These are phyloP conservation scores for Zarea fungicola DNA, from an alignment of 2,329 filamentous ascomycete genomes.

Conservation along the genomic window DNA sequence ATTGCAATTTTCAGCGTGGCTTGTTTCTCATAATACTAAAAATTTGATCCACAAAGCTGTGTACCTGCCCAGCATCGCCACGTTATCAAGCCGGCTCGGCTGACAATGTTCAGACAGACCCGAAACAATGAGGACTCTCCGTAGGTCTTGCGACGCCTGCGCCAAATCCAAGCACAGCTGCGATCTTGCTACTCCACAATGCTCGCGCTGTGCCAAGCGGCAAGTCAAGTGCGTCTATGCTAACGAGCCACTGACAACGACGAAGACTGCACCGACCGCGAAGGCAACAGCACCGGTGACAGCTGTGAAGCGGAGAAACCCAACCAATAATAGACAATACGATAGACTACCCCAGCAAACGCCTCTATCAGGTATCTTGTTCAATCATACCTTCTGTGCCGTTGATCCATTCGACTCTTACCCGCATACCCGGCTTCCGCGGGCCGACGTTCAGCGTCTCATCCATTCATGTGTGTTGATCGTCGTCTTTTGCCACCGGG, in stretches of 20 bases:
- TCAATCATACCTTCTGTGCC: no score
- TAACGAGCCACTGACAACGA: constrained; percentile 43
- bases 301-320: background rate
- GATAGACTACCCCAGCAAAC: background rate
- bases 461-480: constrained; percentile 47
- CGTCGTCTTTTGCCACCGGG: background rate
- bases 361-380: constrained; percentile 7
- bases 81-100: no score
- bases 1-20: no score
- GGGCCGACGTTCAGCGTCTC: constrained; percentile 47
- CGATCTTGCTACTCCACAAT: constrained; percentile 48
- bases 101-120: background rate
- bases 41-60: background rate
- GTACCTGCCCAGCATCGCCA: background rate
- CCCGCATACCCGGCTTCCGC: constrained; percentile 46
- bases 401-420: constrained; percentile 54
- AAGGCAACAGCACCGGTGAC: background rate
- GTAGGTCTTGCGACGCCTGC: constrained; percentile 51
- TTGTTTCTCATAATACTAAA: no score
- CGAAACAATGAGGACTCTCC: constrained; percentile 50
- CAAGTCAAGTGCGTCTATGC: constrained; percentile 45
- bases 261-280: background rate
- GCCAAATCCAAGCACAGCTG: constrained; percentile 52
- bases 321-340: background rate
- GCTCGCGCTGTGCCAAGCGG: constrained; percentile 49